Percentiles rank a stretch among this genome's conserved stretches.
These are phyloP conservation scores for Trichosanthes cucumerina DNA, from an alignment of 306 rosid species.

Conservation along the genomic window DNA sequence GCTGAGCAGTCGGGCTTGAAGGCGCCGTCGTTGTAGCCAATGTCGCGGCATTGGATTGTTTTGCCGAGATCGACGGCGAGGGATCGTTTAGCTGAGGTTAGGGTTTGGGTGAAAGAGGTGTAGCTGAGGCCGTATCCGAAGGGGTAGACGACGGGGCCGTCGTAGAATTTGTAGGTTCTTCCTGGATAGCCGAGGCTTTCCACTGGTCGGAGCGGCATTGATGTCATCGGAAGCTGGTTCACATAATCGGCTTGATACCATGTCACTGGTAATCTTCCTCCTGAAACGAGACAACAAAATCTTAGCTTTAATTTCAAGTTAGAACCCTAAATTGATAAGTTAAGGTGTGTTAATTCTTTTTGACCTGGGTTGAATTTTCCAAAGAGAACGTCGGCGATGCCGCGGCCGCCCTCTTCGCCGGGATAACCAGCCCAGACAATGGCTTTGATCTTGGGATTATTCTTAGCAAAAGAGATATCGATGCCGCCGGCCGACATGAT, in stretches of 20 bases:
- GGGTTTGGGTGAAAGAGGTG: constrained; percentile 13
- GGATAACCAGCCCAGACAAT: constrained; percentile 19
- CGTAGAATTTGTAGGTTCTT: constrained; percentile 26
- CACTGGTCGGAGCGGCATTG: constrained; percentile 23
- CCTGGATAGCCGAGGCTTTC: constrained; percentile 22
- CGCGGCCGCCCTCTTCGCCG: constrained; percentile 23
- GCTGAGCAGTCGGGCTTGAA: constrained; percentile 12
- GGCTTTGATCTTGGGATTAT: constrained; percentile 20
- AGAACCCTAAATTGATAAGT: neutral
- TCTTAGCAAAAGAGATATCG: constrained; percentile 51
- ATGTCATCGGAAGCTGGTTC: constrained; percentile 18
- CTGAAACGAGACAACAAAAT: neutral
- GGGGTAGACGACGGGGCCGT: constrained; percentile 24
- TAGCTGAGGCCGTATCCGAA: constrained; percentile 29
- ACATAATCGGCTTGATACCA: constrained; percentile 21
- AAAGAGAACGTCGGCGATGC: constrained; percentile 17
- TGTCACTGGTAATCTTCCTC: constrained; percentile 32
- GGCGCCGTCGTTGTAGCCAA: neutral
- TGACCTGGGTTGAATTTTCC: constrained; percentile 26
- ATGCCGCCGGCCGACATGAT: constrained; percentile 75
- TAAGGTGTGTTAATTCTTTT: neutral
- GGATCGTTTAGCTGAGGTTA: constrained; percentile 3
- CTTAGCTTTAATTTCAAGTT: neutral
- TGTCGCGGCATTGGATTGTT: constrained; percentile 14
- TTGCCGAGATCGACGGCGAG: neutral